Evolutionary conservation across 495 filamentous ascomycete species (phyloP), one percentile per base, ranked within the genome.

Genomic region (Tuber umbilicatum): DNA sequence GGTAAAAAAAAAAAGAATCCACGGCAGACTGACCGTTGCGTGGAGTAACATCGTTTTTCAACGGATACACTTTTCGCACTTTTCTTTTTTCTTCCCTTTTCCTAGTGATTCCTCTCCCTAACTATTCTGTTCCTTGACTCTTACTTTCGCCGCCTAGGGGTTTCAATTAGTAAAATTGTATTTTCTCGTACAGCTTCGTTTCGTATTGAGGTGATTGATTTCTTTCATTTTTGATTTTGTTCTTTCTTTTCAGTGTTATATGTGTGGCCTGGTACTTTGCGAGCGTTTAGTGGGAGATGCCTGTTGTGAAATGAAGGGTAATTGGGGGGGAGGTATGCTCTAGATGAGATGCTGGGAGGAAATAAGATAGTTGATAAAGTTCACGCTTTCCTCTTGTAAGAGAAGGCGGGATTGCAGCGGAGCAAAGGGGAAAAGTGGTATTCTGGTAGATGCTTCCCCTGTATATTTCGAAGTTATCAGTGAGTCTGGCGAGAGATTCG

Each of bases 191-290:
- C 38, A 69, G 69, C 71, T 70, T 70, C 71, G 72, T 78, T 74
- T 68, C 74, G 78, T 70, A 64, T 71, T 75, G 72, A 70, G 73
- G 72, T 70, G 72, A 42, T 69, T 74, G 71, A 38, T 64, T 70
- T 45, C 60, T 73, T 78, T 78, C 71, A 27, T 45, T 78, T 9
- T 79, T 78, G 64, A 64, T 64, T 64, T 64, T 38, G 75, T 78
- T 78, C 69, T 78, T 79, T 60, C 47, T 76, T 73, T 72, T 74
- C 75, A 74, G 75, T 72, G 76, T 72, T 69, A 78, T 72, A 78
- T 78, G 76, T 72, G 64, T 78, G 75, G 77, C 77, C 78, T 78
- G 71, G 75, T 74, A 79, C 74, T 78, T 78, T 78, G 72, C 68
- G 67, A 78, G 72, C 50, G 69, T 79, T 79, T 79, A 41, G 70